Base-by-base conservation (phyloP, 352 stramenopile species). In the Globisporangium barbulae region DNA sequence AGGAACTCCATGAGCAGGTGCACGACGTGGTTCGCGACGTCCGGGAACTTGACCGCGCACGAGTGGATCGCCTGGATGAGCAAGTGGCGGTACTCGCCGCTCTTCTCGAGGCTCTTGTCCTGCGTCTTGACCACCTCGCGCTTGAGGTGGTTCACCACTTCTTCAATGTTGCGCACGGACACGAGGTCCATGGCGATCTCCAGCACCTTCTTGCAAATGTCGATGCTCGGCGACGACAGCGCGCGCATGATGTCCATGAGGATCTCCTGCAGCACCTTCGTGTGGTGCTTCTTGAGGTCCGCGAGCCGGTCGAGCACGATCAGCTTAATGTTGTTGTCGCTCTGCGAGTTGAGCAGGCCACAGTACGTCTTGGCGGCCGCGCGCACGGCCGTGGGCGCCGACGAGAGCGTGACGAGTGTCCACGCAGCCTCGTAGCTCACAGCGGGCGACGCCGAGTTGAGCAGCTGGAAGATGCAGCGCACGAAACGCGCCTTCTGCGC, bases 251-350 rank as follows among this genome's bases (percentile, higher is more conserved):
- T 98, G 72, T 99, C 98, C 96, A 99, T 99, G 57, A 99, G 78
- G 39, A 99, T 90, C 70, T 99, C 97, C 77, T 99, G 97, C 37
- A 99, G 69, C 65, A 99, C 89, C 83, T 99, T 99, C 28, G 87
- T 91, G 66, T 98, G 91, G 69, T 98, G 94, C 72, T 98, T 97
- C 76, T 98, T 98, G n/a, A 99, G 83, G 52, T 97, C 92, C 22
- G 92, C 92, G 13, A 99, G 83, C 5, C 97, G 91, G 69, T 99
- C 97, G 21, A 99, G 83, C 44, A 99, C 96, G 77, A 99, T 99
- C 15, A 99, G 87, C 81, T 99, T 99, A 54, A 99, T 96, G 70
- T 99, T 99, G 79, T 99, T 99, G 79, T 99, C 98, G 74, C 97
- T 99, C 75, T 99, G 96, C 37, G 85, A 95, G 75, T 98, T 99